Conservation (phyloP, 2,329 filamentous ascomycete species). For the Pyrenophora tritici-repentis region DNA sequence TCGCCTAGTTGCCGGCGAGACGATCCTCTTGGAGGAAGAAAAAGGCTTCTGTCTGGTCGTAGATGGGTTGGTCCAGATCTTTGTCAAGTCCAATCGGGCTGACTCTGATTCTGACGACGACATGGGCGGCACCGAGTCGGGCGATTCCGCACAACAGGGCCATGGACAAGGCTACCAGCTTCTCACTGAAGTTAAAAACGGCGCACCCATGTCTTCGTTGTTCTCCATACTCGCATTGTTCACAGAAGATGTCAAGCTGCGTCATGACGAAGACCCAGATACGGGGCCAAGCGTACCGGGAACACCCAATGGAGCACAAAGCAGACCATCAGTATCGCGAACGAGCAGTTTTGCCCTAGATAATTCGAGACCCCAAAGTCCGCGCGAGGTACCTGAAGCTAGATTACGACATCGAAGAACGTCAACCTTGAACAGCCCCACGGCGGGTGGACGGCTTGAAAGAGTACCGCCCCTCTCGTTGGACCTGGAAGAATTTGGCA, state of each 20-base stretch:
- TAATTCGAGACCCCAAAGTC: slow-evolving; percentile 41
- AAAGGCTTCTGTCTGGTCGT: slow-evolving; percentile 98
- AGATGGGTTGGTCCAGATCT: slow-evolving; percentile 94
- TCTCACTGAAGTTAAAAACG: slow-evolving; percentile 95
- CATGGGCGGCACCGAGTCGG: slow-evolving; percentile 48
- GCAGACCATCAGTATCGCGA: slow-evolving; percentile 29
- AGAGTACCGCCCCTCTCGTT: slow-evolving; percentile 77
- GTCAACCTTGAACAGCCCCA: slow-evolving; percentile 44
- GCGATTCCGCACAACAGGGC: slow-evolving; percentile 65
- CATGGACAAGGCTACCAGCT: slow-evolving; percentile 88
- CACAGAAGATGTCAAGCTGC: slow-evolving; percentile 88
- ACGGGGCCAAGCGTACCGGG: slow-evolving; percentile 33
- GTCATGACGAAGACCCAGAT: slow-evolving; percentile 71
- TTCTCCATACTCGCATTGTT: slow-evolving; percentile 98
- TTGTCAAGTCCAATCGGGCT: slow-evolving; percentile 80
- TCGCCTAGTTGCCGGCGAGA: slow-evolving; percentile 95
- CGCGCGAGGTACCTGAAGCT: slow-evolving; percentile 25
- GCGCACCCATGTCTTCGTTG: slow-evolving; percentile 95
- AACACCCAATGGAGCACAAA: slow-evolving; percentile 26
- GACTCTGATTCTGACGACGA: slow-evolving; percentile 53
- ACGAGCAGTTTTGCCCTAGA: slow-evolving; percentile 40
- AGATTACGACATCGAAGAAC: slow-evolving; percentile 33
- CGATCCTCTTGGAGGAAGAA: slow-evolving; percentile 91
- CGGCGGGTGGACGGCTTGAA: slow-evolving; percentile 50
- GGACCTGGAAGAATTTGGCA: slow-evolving; percentile 51